Evolutionary conservation across 2,329 filamentous ascomycete species (phyloP).

Genomic region (Alternaria burnsii): DNA sequence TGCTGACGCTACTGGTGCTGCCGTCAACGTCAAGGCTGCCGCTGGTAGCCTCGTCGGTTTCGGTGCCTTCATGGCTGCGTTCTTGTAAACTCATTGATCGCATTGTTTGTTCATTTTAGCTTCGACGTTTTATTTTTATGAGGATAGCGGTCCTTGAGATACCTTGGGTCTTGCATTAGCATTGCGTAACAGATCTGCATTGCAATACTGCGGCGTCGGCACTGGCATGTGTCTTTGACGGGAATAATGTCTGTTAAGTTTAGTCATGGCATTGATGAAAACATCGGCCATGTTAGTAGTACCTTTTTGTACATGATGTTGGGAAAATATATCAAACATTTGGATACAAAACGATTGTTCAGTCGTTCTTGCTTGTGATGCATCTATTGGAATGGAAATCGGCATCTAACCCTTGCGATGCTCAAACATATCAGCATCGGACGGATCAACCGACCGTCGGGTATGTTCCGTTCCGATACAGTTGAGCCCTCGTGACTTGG

Average conservation of each 20-base stretch:
- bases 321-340: conserved; percentile 18
- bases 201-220: conserved; percentile 22
- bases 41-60: conserved; percentile 45
- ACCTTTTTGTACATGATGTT: conserved; percentile 17
- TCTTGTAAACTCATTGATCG: conserved; percentile 43
- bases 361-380: background rate
- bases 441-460: background rate
- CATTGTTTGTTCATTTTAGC: background rate
- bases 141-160: conserved; percentile 42
- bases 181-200: conserved; percentile 23
- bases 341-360: conserved; percentile 10
- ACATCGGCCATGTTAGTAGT: conserved; percentile 7
- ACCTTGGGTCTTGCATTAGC: conserved; percentile 40
- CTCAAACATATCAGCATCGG: background rate
- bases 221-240: conserved; percentile 31
- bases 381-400: too few relatives aligned
- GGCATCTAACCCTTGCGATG: background rate
- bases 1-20: conserved; percentile 31
- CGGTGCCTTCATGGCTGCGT: conserved; percentile 48
- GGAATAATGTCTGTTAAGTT: conserved; percentile 18
- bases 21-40: conserved; percentile 33
- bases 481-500: background rate
- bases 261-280: conserved; percentile 15
- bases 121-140: conserved; percentile 7
- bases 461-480: background rate